Conservation (phyloP, 2,329 filamentous ascomycete genomes). For the Venturia effusa region DNA sequence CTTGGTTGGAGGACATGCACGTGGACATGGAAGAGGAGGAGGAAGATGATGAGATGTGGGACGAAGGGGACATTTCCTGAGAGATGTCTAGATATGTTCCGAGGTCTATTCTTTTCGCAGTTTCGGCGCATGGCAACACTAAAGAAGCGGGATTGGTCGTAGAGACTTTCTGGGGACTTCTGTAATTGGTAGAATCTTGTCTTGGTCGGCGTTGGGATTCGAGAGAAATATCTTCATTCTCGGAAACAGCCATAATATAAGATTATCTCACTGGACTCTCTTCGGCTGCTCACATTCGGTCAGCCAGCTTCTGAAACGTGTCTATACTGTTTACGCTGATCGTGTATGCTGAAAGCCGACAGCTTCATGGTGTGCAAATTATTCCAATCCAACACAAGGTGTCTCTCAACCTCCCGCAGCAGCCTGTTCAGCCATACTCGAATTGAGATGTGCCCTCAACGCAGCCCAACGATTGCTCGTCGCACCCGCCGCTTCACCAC, state of each 20-base stretch:
- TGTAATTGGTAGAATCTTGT: no score
- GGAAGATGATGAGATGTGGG: neutral
- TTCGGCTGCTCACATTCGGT: neutral
- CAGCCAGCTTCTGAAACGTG: neutral
- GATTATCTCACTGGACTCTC: neutral
- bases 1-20: neutral
- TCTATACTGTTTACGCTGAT: neutral
- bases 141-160: no score
- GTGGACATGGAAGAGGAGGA: neutral
- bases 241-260: neutral
- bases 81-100: neutral
- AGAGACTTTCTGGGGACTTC: no score
- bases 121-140: no score
- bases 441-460: conserved; percentile 69
- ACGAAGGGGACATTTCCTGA: neutral
- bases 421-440: conserved; percentile 58
- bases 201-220: no score
- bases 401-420: neutral
- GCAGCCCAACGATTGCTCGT: conserved; percentile 61
- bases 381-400: neutral
- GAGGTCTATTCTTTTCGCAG: no score
- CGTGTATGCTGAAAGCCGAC: neutral
- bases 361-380: neutral
- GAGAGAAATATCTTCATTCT: no score
- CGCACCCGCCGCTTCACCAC: conserved; percentile 6